phyloP scores from a whole-genome alignment of 1,139 yeast genomes.

The Pichia inconspicua region DNA sequence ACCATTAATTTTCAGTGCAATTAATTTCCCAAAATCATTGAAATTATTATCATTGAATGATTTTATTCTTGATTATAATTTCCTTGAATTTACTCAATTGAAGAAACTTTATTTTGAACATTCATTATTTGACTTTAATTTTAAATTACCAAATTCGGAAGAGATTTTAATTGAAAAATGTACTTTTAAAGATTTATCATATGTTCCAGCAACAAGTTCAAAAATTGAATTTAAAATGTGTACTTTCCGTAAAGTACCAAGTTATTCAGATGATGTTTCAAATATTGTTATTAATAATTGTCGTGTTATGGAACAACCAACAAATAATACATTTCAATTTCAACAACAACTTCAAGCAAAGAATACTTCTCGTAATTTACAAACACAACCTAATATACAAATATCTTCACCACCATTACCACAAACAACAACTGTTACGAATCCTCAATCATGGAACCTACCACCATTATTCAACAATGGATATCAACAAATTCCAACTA shows the following conservation, averaged over 20 bases:
- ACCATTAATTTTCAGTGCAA: conserved; percentile 24
- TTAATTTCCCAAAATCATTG: conserved; percentile 23
- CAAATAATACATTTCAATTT: conserved; percentile 21
- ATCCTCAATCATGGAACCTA: too few species aligned
- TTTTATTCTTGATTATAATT: conserved; percentile 24
- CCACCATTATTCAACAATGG: neutral
- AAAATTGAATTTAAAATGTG: conserved; percentile 26
- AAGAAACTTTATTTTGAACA: conserved; percentile 24
- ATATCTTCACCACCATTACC: conserved; percentile 4
- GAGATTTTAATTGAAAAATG: conserved; percentile 25
- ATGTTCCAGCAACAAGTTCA: conserved; percentile 16
- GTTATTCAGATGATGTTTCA: conserved; percentile 22
- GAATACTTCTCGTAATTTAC: conserved; percentile 1
- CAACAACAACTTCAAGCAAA: conserved; percentile 18
- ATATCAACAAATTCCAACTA: neutral
- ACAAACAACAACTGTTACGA: neutral
- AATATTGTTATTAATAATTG: conserved; percentile 23
- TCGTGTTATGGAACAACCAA: conserved; percentile 25
- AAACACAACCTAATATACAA: conserved; percentile 4
- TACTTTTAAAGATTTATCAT: conserved; percentile 24
- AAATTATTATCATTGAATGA: conserved; percentile 24
- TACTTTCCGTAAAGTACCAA: conserved; percentile 24
- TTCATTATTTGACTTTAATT: conserved; percentile 25
- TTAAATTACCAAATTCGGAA: conserved; percentile 22
- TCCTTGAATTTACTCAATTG: conserved; percentile 19